phyloP scores from a whole-genome alignment of 176 grass and related monocot genomes.

The Hordeum vulgare region DNA sequence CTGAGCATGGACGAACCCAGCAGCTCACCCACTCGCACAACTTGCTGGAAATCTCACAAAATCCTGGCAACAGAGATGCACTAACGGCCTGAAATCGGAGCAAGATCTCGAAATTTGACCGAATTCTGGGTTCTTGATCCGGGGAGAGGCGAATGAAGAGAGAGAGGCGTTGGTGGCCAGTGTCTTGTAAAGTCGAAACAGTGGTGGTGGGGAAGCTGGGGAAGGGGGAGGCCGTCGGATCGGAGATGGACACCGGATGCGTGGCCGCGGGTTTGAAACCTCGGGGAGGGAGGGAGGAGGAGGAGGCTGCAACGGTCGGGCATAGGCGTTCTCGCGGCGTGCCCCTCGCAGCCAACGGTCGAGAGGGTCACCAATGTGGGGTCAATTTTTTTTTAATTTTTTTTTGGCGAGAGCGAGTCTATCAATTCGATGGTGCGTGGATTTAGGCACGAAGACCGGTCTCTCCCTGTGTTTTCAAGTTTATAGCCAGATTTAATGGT shows the following conservation, averaged over 20 bases:
- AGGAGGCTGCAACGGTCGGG: constrained; percentile 51
- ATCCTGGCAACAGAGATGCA: not conserved
- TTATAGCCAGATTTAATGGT: not conserved
- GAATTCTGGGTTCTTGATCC: constrained; percentile 20
- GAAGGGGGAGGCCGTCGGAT: constrained; percentile 30
- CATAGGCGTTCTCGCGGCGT: too few relatives aligned
- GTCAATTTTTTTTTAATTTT: too few relatives aligned
- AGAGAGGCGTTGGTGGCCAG: not conserved
- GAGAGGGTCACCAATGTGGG: not conserved
- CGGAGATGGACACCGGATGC: constrained; percentile 29
- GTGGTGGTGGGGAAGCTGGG: not conserved
- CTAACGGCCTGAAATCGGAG: not conserved
- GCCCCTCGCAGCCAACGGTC: constrained; percentile 29
- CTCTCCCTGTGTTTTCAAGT: not conserved
- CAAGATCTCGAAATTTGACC: not conserved
- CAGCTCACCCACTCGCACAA: not conserved
- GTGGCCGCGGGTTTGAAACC: constrained; percentile 25
- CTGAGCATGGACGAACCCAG: constrained; percentile 33
- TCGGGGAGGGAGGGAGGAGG: not conserved
- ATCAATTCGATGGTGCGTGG: not conserved
- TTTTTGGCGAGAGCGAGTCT: too few relatives aligned
- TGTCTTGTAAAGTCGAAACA: constrained; percentile 16
- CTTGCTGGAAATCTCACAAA: not conserved
- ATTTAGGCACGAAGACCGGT: not conserved
- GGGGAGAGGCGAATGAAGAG: not conserved